phyloP scores from a whole-genome alignment of 2,329 filamentous ascomycete species.

The Metarhizium humberi region DNA sequence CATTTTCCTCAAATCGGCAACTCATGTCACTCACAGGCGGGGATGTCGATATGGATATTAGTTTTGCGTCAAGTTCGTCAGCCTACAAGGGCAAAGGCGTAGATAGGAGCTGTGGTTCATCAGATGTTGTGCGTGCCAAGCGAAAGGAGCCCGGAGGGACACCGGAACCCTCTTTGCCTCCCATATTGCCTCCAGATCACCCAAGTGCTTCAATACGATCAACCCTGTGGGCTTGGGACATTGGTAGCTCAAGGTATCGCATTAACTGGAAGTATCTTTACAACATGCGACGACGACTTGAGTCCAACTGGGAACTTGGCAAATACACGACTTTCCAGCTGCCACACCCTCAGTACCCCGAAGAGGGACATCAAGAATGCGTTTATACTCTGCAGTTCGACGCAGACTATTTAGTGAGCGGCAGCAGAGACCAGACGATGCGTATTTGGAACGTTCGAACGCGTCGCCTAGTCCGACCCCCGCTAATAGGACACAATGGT shows the following conservation, averaged over 20 bases:
- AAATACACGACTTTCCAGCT: conserved; percentile 81
- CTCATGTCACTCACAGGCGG: conserved; percentile 13
- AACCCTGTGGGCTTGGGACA: conserved; percentile 42
- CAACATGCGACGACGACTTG: conserved; percentile 72
- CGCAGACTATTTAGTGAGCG: conserved; percentile 79
- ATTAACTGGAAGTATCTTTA: conserved; percentile 94
- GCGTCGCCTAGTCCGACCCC: conserved; percentile 63
- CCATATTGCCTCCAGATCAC: conserved; percentile 18
- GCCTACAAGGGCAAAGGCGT: conserved; percentile 17
- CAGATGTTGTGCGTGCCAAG: conserved; percentile 22
- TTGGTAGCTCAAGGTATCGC: conserved; percentile 40
- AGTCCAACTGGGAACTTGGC: conserved; percentile 85
- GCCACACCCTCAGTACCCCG: conserved; percentile 68
- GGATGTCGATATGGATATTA: conserved; percentile 21
- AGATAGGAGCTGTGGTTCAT: conserved; percentile 18
- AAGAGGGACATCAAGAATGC: conserved; percentile 84
- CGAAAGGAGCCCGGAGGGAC: conserved; percentile 26
- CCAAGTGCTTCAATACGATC: conserved; percentile 29
- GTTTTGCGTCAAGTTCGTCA: conserved; percentile 6
- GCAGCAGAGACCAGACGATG: conserved; percentile 80
- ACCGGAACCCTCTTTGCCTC: conserved; percentile 20
- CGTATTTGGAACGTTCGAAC: conserved; percentile 86
- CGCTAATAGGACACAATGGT: conserved; percentile 66
- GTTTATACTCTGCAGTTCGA: conserved; percentile 93
- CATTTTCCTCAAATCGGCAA: conserved; percentile 20